These are phyloP conservation scores for Lanmaoa pseudosensibilis DNA, from an alignment of 768 basidiomycete genomes.

Conservation along the genomic window DNA sequence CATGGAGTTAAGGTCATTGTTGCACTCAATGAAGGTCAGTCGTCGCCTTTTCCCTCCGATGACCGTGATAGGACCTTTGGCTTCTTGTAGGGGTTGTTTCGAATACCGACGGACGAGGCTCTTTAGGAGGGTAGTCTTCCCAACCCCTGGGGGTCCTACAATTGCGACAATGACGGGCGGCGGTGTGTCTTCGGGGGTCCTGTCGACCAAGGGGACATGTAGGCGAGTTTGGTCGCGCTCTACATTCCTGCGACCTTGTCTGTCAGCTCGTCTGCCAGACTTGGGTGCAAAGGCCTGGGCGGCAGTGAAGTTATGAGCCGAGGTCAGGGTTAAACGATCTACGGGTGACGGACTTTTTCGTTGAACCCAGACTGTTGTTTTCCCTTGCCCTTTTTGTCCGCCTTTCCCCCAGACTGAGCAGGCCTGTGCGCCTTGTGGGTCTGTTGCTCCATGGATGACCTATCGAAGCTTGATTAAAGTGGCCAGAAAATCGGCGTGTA, in stretches of 20 bases:
- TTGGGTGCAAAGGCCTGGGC: slow-evolving; percentile 83
- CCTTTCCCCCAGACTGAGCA: slow-evolving; percentile 67
- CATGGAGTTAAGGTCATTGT: slow-evolving; percentile 97
- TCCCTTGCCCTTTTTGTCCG: slow-evolving; percentile 74
- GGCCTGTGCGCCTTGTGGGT: slow-evolving; percentile 83
- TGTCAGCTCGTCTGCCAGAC: slow-evolving; percentile 86
- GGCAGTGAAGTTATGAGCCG: not conserved
- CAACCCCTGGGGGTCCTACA: slow-evolving; percentile 95
- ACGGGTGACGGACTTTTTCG: slow-evolving; percentile 64
- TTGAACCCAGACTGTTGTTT: slow-evolving; percentile 79
- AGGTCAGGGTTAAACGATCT: not conserved
- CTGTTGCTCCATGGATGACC: slow-evolving; percentile 59
- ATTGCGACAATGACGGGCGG: slow-evolving; percentile 94
- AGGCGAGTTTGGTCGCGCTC: slow-evolving; percentile 93
- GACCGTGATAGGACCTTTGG: slow-evolving; percentile 92
- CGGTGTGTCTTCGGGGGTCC: slow-evolving; percentile 88
- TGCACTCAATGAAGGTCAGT: slow-evolving; percentile 96
- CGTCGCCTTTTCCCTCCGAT: slow-evolving; percentile 90
- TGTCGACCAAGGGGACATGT: slow-evolving; percentile 93
- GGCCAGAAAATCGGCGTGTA: not conserved
- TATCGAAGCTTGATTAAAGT: not conserved
- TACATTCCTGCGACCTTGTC: slow-evolving; percentile 85
- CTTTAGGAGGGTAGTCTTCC: slow-evolving; percentile 92
- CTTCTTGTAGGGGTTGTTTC: slow-evolving; percentile 88
- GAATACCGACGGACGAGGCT: slow-evolving; percentile 89